Base-by-base conservation (phyloP, 2,329 filamentous ascomycete species). In the Cylindrodendrum hubeiense region DNA sequence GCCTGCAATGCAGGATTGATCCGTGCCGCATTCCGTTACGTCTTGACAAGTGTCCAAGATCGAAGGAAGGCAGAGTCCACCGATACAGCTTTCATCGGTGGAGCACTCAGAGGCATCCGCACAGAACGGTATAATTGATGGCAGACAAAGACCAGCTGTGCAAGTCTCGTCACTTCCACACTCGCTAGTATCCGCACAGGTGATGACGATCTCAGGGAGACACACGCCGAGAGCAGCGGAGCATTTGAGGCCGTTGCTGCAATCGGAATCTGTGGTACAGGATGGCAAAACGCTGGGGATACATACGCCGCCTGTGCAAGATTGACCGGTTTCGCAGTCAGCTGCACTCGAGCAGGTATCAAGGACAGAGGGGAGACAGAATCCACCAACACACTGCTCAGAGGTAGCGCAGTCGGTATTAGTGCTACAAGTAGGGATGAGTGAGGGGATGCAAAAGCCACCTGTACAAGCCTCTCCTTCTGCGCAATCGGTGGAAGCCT, bases 141-240 rank as follows among this genome's bases (percentile, higher is more conserved):
- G 58, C 0, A 53, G 9, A 9, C 58, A 60, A 13, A 60, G 15
- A 2, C 58, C 58, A 9, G 52, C 50, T 1, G 51, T 39, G 8
- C 58, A 60, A 3, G 43, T 4, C 4, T 60, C 34, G 5, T 26
- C 13, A 7, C 5, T 37, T 5, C 17, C 12, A 15, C 57, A 60
- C 2, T 19, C 26, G 10, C 37, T 44, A 13, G 30, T 10, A 19
- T 15, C 21, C 34, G 51, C 19, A n/a, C 57, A 60, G 9, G 10
- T 13, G n/a, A 13, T 39, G 15, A 55, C 12, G 17, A 39, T 6
- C 13, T 39, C 30, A 3, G 60, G 60, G 7, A 63, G 34, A 47
- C 60, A 63, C 8, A 46, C 21, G 10, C 60, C 60, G 7, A 56
- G n/a, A 1, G 19, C 19, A 6, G 37, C 37, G 5, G 52, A 55